phyloP scores from a whole-genome alignment of 169 alveolate genomes.

The Sarcocystis neurona region DNA sequence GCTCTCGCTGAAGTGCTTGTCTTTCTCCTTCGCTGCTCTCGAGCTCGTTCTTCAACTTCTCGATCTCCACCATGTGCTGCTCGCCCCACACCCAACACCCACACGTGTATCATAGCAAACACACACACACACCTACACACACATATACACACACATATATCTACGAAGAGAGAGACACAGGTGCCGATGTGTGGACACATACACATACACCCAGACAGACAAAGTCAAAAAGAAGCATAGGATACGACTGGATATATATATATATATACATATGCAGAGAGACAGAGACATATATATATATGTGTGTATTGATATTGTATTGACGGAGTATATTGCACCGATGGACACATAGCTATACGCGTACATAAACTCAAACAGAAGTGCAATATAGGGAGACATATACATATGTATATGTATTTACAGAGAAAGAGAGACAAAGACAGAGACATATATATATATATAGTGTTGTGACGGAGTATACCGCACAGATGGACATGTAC shows the following conservation, averaged over 20 bases:
- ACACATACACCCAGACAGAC: neutral
- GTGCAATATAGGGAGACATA: neutral
- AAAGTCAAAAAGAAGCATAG: neutral
- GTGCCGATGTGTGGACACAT: too few relatives aligned
- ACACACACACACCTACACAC: neutral
- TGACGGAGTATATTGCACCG: too few relatives aligned
- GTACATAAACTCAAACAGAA: too few relatives aligned
- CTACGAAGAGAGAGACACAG: too few relatives aligned
- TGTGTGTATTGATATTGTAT: too few relatives aligned
- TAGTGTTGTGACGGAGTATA: too few relatives aligned
- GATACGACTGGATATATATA: neutral
- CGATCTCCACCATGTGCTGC: slow-evolving; percentile 13
- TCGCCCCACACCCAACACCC: neutral
- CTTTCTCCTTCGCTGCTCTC: slow-evolving; percentile 21
- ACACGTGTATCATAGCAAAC: neutral
- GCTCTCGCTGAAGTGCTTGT: slow-evolving; percentile 30
- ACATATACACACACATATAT: too few relatives aligned
- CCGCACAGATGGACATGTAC: too few relatives aligned
- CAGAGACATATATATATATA: neutral
- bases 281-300: neutral
- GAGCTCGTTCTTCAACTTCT: neutral
- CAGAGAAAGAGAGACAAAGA: neutral
- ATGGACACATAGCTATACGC: too few relatives aligned
- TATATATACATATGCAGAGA: neutral
- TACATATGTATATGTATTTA: neutral